Evolutionary conservation across 2,329 filamentous ascomycete genomes (phyloP).

Genomic region (Stachybotrys elegans): DNA sequence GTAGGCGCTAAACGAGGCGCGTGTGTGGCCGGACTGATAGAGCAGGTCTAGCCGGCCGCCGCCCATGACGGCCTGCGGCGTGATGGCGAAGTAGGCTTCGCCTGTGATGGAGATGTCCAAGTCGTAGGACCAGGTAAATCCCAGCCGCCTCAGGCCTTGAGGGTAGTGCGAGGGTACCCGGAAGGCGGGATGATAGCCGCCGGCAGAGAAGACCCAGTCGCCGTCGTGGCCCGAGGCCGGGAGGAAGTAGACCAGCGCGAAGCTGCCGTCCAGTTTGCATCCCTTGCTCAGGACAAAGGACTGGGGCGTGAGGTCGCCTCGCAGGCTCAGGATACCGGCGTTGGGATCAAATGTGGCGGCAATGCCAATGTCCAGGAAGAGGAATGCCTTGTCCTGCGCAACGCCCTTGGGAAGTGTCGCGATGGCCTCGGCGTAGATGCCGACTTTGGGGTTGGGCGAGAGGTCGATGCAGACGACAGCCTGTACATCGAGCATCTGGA

Average conservation of each 20-base stretch:
- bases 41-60: conserved; percentile 19
- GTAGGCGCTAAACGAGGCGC: conserved; percentile 7
- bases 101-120: conserved; percentile 22
- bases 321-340: conserved; percentile 20
- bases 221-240: conserved; percentile 11
- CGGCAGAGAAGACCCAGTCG: conserved; percentile 34
- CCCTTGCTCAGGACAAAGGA: conserved; percentile 26
- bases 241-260: conserved; percentile 21
- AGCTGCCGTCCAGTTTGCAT: conserved; percentile 31
- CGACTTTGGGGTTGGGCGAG: too few species aligned
- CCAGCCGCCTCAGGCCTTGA: conserved; percentile 28
- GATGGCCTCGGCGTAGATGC: too few species aligned
- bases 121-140: conserved; percentile 28
- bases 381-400: too few species aligned
- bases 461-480: not conserved
- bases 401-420: too few species aligned
- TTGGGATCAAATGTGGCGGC: conserved; percentile 19
- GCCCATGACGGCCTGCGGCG: conserved; percentile 28
- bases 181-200: conserved; percentile 38
- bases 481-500: conserved; percentile 3
- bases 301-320: conserved; percentile 26
- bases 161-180: conserved; percentile 29
- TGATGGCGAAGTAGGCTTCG: conserved; percentile 33
- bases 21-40: not conserved
- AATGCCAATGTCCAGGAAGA: conserved; percentile 23